These are phyloP conservation scores for Nemania sp. DNA, from an alignment of 2,329 filamentous ascomycete genomes.

Conservation along the genomic window DNA sequence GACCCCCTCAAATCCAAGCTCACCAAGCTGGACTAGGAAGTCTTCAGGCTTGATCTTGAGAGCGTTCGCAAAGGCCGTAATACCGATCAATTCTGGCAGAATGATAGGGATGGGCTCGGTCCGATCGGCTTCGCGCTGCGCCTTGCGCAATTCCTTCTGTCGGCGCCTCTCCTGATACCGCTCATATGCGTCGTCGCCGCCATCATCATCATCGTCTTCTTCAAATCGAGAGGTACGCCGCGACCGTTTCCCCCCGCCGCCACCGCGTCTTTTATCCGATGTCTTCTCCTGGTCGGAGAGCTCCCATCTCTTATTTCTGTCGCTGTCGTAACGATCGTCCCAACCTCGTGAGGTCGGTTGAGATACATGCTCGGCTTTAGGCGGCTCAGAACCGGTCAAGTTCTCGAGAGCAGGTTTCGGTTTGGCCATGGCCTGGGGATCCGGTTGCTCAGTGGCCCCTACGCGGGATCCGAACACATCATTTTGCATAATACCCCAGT, in stretches of 20 bases:
- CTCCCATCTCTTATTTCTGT: slow-evolving; percentile 23
- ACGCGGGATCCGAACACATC: not conserved
- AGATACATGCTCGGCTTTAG: not conserved
- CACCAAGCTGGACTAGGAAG: slow-evolving; percentile 80
- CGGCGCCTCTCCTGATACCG: slow-evolving; percentile 58
- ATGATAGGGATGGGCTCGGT: slow-evolving; percentile 70
- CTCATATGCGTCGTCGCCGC: slow-evolving; percentile 51
- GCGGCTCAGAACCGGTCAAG: not conserved
- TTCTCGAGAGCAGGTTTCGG: not conserved
- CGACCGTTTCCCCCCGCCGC: slow-evolving; percentile 34
- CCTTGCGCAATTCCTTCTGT: slow-evolving; percentile 56
- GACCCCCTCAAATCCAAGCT: slow-evolving; percentile 91
- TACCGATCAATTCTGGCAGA: slow-evolving; percentile 90
- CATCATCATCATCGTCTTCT: slow-evolving; percentile 40
- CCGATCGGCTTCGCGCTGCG: slow-evolving; percentile 53
- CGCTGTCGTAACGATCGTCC: slow-evolving; percentile 19
- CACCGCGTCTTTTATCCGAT: slow-evolving; percentile 24
- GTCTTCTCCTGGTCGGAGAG: slow-evolving; percentile 23
- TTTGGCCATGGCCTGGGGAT: not conserved
- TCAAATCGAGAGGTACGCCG: slow-evolving; percentile 28
- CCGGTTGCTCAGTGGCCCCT: not conserved
- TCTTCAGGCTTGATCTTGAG: slow-evolving; percentile 76
- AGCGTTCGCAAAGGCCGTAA: slow-evolving; percentile 82
- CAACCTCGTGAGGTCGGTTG: not conserved
- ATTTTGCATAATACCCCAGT: not conserved